Conservation (phyloP, 2,329 filamentous ascomycete genomes). For the Aspergillus ustus region DNA sequence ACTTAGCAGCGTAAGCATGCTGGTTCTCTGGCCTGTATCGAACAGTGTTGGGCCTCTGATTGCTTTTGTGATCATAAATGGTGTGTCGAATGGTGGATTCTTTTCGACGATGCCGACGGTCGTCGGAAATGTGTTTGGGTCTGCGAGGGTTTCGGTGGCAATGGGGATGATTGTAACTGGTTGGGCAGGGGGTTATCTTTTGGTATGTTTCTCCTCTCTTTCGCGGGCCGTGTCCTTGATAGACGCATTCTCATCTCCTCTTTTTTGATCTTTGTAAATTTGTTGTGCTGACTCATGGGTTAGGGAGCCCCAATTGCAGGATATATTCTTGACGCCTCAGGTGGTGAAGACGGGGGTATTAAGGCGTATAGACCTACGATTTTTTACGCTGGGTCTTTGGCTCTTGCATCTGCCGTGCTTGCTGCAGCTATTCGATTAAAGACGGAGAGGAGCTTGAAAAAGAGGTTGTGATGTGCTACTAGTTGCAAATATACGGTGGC, state of each 20-base stretch:
- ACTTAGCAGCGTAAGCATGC: slow-evolving; percentile 61
- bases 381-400: slow-evolving; percentile 63
- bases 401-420: slow-evolving; percentile 42
- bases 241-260: not conserved
- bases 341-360: slow-evolving; percentile 55
- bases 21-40: slow-evolving; percentile 65
- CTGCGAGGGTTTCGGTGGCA: slow-evolving; percentile 57
- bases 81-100: slow-evolving; percentile 65
- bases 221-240: not conserved
- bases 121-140: slow-evolving; percentile 64
- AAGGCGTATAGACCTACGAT: slow-evolving; percentile 64
- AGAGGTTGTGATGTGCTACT: not conserved
- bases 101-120: slow-evolving; percentile 68
- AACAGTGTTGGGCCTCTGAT: slow-evolving; percentile 58
- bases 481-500: no score
- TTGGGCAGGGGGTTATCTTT: slow-evolving; percentile 65
- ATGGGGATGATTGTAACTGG: slow-evolving; percentile 67
- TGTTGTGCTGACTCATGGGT: not conserved
- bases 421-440: slow-evolving; percentile 49
- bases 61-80: slow-evolving; percentile 64
- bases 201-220: slow-evolving; percentile 47
- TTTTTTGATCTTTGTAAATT: not conserved
- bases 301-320: slow-evolving; percentile 64
- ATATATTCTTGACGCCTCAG: slow-evolving; percentile 61
- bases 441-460: slow-evolving; percentile 39